Conservation (phyloP, 108 stramenopile genomes). For the Seminavis robusta region DNA sequence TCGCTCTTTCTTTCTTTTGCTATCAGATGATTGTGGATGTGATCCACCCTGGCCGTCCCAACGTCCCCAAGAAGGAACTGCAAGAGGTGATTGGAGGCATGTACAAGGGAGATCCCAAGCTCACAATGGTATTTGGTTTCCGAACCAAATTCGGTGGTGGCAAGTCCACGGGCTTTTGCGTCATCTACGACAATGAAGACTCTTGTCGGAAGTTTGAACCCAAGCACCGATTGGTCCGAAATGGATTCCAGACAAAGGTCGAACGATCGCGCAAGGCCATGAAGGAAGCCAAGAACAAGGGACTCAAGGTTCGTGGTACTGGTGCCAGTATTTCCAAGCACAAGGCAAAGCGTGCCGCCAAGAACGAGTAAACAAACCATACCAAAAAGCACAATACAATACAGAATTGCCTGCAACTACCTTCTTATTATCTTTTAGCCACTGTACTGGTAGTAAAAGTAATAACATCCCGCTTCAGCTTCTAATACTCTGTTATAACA, state of each 20-base stretch:
- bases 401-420: no score
- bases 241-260: conserved; percentile 82
- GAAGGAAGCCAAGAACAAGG: conserved; percentile 99
- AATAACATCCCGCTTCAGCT: no score
- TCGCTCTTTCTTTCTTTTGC: neutral
- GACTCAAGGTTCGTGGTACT: conserved; percentile 96
- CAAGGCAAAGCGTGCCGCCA: conserved; percentile 99
- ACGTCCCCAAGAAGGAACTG: conserved; percentile 92
- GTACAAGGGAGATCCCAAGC: conserved; percentile 92
- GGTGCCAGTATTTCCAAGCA: conserved; percentile 97
- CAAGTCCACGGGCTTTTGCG: conserved; percentile 95
- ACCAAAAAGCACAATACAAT: no score
- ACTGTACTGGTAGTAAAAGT: no score
- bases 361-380: conserved; percentile 64
- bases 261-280: conserved; percentile 96
- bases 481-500: no score
- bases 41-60: conserved; percentile 95
- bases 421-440: no score
- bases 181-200: conserved; percentile 96
- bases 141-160: conserved; percentile 97
- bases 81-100: conserved; percentile 90
- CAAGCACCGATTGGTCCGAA: conserved; percentile 89
- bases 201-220: conserved; percentile 96
- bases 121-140: conserved; percentile 92
- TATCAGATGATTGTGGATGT: conserved; percentile 94